Percentiles rank a stretch among this genome's conserved stretches.
Evolutionary conservation across 768 basidiomycete genomes (phyloP).

Genomic region (Lepiota brunneoincarnata): DNA sequence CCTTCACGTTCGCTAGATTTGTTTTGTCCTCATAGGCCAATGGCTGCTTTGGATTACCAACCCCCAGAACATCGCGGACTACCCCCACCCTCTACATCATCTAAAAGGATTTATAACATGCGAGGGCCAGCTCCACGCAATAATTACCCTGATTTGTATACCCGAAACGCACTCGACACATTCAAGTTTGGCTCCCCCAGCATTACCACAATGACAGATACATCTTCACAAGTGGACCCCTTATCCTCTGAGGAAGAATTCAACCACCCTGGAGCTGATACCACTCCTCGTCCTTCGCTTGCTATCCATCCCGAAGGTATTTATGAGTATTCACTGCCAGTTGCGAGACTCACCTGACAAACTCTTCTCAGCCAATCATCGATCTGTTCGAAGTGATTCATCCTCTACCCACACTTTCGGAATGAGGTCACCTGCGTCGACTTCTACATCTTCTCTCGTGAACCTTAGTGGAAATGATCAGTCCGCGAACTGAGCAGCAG

Average conservation of each 20-base stretch:
- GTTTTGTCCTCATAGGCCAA: background rate
- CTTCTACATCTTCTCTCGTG: slow-evolving; percentile 41
- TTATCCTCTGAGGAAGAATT: slow-evolving; percentile 32
- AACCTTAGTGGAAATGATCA: slow-evolving; percentile 25
- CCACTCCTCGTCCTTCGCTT: slow-evolving; percentile 51
- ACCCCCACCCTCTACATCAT: slow-evolving; percentile 7
- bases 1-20: background rate
- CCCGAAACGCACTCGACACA: slow-evolving; percentile 40
- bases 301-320: slow-evolving; percentile 23
- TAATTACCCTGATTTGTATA: slow-evolving; percentile 30
- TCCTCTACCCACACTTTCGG: slow-evolving; percentile 52
- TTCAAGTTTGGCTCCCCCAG: slow-evolving; percentile 47
- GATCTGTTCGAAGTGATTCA: slow-evolving; percentile 29
- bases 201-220: slow-evolving; percentile 30
- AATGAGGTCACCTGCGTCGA: slow-evolving; percentile 37
- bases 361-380: slow-evolving; percentile 2
- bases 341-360: background rate
- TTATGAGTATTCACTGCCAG: slow-evolving; percentile 32
- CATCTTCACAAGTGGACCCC: slow-evolving; percentile 22
- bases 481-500: background rate
- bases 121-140: background rate
- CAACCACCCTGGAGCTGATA: slow-evolving; percentile 31
- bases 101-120: slow-evolving; percentile 11
- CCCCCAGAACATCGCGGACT: slow-evolving; percentile 5
- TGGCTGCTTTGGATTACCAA: slow-evolving; percentile 3